phyloP scores from a whole-genome alignment of 164 flowering plant species.

The Macadamia tetraphylla region DNA sequence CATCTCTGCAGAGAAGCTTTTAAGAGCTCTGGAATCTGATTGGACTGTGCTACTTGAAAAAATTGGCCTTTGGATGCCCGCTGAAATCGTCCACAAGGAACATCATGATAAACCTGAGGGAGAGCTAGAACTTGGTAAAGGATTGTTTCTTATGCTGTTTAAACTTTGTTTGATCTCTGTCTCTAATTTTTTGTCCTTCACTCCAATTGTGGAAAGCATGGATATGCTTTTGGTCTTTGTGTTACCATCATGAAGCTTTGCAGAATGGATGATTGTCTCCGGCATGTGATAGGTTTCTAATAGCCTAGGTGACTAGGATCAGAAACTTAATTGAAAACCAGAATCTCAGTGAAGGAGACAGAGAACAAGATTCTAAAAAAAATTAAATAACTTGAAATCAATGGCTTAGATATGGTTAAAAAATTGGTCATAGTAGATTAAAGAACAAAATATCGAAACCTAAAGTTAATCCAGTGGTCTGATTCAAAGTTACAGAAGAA shows the following conservation, averaged over 20 bases:
- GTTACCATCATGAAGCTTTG: neutral
- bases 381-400: too few species aligned
- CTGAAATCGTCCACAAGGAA: conserved; percentile 46
- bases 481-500: too few species aligned
- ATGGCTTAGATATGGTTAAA: too few species aligned
- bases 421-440: too few species aligned
- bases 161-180: neutral
- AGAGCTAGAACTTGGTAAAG: conserved; percentile 62
- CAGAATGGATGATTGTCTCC: too few species aligned
- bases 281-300: too few species aligned
- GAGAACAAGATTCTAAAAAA: too few species aligned
- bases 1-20: conserved; percentile 43
- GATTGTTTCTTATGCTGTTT: neutral
- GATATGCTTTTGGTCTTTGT: neutral
- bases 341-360: too few species aligned
- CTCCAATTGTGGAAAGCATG: neutral
- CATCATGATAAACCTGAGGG: conserved; percentile 69
- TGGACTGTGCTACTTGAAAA: conserved; percentile 65
- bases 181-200: neutral
- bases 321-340: too few species aligned
- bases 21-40: conserved; percentile 53
- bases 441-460: too few species aligned
- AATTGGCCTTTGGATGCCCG: conserved; percentile 87
- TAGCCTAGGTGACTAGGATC: too few species aligned
- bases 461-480: too few species aligned